phyloP scores from a whole-genome alignment of 768 basidiomycete genomes.

The Collybia sp. region DNA sequence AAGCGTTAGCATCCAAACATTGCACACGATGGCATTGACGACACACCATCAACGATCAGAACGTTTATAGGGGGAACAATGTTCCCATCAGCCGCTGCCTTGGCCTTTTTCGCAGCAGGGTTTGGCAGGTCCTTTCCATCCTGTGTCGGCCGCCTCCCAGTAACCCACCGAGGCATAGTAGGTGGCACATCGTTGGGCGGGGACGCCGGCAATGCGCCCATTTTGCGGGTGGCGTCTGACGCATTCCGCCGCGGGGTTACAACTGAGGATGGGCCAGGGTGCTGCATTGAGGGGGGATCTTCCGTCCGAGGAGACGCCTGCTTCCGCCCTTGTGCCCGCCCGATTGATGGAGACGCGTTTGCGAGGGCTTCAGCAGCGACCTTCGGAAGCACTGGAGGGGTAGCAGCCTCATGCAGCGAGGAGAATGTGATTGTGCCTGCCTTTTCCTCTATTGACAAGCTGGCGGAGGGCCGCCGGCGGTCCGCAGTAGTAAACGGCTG shows the following conservation, averaged over 20 bases:
- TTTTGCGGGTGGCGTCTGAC: not conserved
- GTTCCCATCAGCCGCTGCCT: slow-evolving; percentile 51
- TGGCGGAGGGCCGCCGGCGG: slow-evolving; percentile 20
- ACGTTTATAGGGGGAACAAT: slow-evolving; percentile 97
- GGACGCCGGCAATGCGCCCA: not conserved
- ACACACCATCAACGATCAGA: slow-evolving; percentile 92
- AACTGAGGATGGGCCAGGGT: not conserved
- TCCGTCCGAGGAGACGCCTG: slow-evolving; percentile 2
- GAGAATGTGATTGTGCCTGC: slow-evolving; percentile 23
- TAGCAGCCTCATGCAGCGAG: slow-evolving; percentile 23
- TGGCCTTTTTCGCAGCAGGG: slow-evolving; percentile 43
- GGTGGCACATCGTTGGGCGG: not conserved
- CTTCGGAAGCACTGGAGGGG: slow-evolving; percentile 6
- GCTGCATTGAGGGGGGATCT: not conserved
- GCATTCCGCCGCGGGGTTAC: not conserved
- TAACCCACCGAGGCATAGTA: slow-evolving; percentile 3
- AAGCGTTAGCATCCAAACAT: slow-evolving; percentile 7
- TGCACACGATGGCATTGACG: not conserved
- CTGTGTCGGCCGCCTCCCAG: slow-evolving; percentile 2
- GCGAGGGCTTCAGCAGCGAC: not conserved
- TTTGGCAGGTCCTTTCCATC: slow-evolving; percentile 12
- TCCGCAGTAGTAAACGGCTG: slow-evolving; percentile 23
- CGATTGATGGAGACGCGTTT: no score
- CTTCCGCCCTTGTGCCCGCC: not conserved
- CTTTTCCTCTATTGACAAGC: slow-evolving; percentile 16